Evolutionary conservation across 2,329 filamentous ascomycete genomes (phyloP).

Genomic region (Esteya vermicola): DNA sequence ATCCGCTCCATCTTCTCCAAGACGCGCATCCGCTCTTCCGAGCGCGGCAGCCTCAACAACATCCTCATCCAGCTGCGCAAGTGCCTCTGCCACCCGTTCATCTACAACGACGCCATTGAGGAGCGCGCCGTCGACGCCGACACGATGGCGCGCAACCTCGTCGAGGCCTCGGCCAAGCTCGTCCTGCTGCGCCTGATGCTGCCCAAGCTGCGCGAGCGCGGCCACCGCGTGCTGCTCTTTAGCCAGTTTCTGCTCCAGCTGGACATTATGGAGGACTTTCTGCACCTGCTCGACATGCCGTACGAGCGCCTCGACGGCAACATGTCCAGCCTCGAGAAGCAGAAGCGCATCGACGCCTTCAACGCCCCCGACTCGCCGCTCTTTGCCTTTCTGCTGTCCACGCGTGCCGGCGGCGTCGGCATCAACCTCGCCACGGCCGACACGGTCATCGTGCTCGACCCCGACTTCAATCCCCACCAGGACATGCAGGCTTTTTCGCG

Average conservation of each 20-base stretch:
- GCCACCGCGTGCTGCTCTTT: slow-evolving; percentile 87
- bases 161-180: slow-evolving; percentile 86
- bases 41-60: slow-evolving; percentile 76
- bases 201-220: slow-evolving; percentile 70
- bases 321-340: slow-evolving; percentile 71
- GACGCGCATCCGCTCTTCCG: slow-evolving; percentile 49
- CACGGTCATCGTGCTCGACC: slow-evolving; percentile 94
- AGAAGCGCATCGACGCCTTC: slow-evolving; percentile 86
- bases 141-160: slow-evolving; percentile 61
- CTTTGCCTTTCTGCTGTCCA: slow-evolving; percentile 88
- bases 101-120: slow-evolving; percentile 84
- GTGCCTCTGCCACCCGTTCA: slow-evolving; percentile 88
- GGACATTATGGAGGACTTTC: slow-evolving; percentile 83
- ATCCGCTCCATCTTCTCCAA: slow-evolving; percentile 76
- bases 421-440: slow-evolving; percentile 96
- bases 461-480: slow-evolving; percentile 96
- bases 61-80: slow-evolving; percentile 92
- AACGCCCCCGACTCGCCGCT: slow-evolving; percentile 71
- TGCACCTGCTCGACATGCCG: slow-evolving; percentile 57
- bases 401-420: slow-evolving; percentile 86
- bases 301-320: slow-evolving; percentile 79
- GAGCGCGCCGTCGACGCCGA: slow-evolving; percentile 52
- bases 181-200: slow-evolving; percentile 73
- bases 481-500: slow-evolving; percentile 91
- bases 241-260: slow-evolving; percentile 88